Conservation (phyloP, 2,329 filamentous ascomycete species). For the Paecilomyces dactylethromorphus region DNA sequence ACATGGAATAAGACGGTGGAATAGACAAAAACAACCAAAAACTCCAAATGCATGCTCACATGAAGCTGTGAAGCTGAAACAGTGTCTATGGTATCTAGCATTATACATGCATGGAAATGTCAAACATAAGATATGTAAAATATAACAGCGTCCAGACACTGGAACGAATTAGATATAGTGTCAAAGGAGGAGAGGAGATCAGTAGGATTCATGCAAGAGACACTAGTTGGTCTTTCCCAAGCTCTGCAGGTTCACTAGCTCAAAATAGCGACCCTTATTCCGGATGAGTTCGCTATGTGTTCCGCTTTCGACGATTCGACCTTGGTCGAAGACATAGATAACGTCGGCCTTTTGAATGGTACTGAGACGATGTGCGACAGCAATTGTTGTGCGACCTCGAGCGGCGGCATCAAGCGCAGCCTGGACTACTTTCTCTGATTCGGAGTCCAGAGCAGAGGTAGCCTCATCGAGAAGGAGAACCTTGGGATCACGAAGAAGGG, state of each 20-base stretch:
- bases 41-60: background rate
- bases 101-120: background rate
- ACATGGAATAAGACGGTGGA: background rate
- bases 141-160: background rate
- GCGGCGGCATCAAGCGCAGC: constrained; percentile 74
- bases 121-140: background rate
- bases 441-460: constrained; percentile 46
- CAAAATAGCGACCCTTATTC: constrained; percentile 65
- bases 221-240: constrained; percentile 50
- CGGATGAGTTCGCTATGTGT: constrained; percentile 69
- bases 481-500: constrained; percentile 83
- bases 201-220: background rate
- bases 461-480: constrained; percentile 80
- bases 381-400: constrained; percentile 82
- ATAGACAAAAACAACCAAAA: background rate
- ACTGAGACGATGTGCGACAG: constrained; percentile 83
- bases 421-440: constrained; percentile 52
- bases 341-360: constrained; percentile 93
- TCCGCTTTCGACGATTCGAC: constrained; percentile 76
- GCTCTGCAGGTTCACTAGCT: constrained; percentile 74
- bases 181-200: background rate
- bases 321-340: constrained; percentile 95
- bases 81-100: background rate
- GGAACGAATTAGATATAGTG: background rate
- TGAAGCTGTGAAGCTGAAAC: background rate